These are phyloP conservation scores for Phytophthora crassamura DNA, from an alignment of 352 stramenopile species.

Conservation along the genomic window DNA sequence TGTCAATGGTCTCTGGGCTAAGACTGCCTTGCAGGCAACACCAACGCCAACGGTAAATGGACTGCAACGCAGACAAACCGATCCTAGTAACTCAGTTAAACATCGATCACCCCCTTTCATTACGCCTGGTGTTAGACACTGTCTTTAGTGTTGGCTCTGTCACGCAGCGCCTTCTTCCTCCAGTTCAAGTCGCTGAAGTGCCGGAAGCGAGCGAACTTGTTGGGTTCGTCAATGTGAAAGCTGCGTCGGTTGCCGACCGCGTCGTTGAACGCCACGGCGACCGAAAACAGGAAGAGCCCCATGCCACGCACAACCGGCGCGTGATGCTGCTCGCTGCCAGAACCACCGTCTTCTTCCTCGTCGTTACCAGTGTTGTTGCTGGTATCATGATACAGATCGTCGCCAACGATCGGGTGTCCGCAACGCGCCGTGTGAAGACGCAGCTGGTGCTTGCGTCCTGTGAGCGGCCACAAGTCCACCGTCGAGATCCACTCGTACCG, in stretches of 20 bases:
- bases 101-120: slow-evolving; percentile 2
- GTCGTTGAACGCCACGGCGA: slow-evolving; percentile 55
- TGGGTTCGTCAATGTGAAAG: slow-evolving; percentile 57
- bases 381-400: slow-evolving; percentile 66
- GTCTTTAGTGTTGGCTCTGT: neutral
- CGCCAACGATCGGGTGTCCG: slow-evolving; percentile 69
- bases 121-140: slow-evolving; percentile 2
- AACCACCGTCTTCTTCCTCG: neutral
- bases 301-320: slow-evolving; percentile 50
- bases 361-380: neutral
- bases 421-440: slow-evolving; percentile 63
- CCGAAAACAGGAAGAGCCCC: slow-evolving; percentile 60
- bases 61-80: slow-evolving; percentile 1
- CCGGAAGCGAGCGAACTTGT: slow-evolving; percentile 67
- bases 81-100: too few relatives aligned
- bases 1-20: slow-evolving; percentile 65
- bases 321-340: neutral
- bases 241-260: slow-evolving; percentile 43
- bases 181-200: slow-evolving; percentile 70
- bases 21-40: neutral
- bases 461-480: slow-evolving; percentile 72
- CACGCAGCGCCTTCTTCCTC: slow-evolving; percentile 16
- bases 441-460: slow-evolving; percentile 75
- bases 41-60: too few relatives aligned
- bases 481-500: slow-evolving; percentile 70